Evolutionary conservation across 139 green algal species (phyloP).

Genomic region (Micromonas commoda): DNA sequence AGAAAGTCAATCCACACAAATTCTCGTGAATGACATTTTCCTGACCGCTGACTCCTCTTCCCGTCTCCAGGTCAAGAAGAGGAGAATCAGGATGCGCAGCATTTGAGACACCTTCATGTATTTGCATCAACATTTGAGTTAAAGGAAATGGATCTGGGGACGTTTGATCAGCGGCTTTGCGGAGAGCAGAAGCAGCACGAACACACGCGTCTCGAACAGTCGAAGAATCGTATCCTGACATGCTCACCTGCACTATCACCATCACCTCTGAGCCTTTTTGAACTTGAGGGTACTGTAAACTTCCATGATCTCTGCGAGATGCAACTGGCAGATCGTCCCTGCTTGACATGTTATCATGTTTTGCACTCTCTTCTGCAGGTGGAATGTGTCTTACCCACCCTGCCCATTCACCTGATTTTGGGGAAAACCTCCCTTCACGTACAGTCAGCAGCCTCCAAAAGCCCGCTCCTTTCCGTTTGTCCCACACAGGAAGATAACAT

Average conservation of each 20-base stretch:
- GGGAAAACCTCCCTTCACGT: constrained; percentile 11
- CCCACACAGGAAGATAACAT: constrained; percentile 42
- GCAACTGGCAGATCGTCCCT: background rate
- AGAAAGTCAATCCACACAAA: constrained; percentile 43
- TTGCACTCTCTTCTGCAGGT: background rate
- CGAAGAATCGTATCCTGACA: background rate
- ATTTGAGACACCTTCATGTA: constrained; percentile 39
- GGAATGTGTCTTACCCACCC: background rate
- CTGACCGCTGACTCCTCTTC: background rate
- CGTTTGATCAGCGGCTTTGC: background rate
- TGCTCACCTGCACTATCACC: background rate
- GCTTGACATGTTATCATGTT: background rate
- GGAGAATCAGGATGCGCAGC: constrained; percentile 25
- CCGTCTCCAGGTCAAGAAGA: background rate
- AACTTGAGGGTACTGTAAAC: background rate
- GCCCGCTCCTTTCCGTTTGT: constrained; percentile 38
- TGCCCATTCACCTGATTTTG: background rate
- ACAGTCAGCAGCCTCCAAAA: constrained; percentile 44
- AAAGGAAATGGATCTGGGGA: background rate
- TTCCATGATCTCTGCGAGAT: background rate
- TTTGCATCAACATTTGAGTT: constrained; percentile 17
- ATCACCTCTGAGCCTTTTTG: constrained; percentile 2
- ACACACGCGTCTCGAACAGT: constrained; percentile 1
- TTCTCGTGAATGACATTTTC: constrained; percentile 35
- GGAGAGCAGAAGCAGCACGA: background rate